Evolutionary conservation across 2,329 filamentous ascomycete species (phyloP).

Genomic region (Beauveria varroae): DNA sequence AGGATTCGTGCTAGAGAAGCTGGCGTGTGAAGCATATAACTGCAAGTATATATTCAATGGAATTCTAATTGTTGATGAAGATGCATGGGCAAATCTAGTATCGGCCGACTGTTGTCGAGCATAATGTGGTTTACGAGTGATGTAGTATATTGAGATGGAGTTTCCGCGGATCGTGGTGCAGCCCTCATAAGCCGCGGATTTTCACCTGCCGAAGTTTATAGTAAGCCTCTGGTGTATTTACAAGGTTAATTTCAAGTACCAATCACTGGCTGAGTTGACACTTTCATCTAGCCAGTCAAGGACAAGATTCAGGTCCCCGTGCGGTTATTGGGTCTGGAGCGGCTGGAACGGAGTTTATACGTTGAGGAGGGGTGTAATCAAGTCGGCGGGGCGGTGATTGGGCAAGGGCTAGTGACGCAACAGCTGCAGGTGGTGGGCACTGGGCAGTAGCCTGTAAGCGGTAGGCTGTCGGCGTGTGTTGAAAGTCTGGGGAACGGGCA

Average conservation of each 20-base stretch:
- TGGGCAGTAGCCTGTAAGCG: too few species aligned
- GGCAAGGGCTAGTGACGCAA: too few species aligned
- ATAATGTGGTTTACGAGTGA: not conserved
- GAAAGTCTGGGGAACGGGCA: not conserved
- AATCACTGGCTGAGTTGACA: not conserved
- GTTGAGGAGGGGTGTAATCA: not conserved
- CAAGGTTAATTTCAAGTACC: too few species aligned
- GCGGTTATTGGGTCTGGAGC: not conserved
- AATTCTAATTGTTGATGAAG: not conserved
- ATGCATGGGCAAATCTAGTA: not conserved
- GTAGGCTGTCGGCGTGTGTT: too few species aligned
- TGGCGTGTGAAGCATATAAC: not conserved
- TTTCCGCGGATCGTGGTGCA: not conserved
- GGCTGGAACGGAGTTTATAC: not conserved
- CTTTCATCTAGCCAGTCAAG: not conserved
- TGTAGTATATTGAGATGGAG: too few species aligned
- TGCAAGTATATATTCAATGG: slow-evolving; percentile 2
- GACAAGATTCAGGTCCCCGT: not conserved
- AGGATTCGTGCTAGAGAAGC: not conserved
- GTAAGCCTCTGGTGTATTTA: too few species aligned
- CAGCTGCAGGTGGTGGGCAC: too few species aligned
- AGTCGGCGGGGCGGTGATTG: not conserved
- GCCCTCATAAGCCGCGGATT: too few species aligned
- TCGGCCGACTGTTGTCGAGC: not conserved
- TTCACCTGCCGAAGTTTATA: too few species aligned